A percentile compares a stretch with the other conserved stretches of the same genome.
Conservation (phyloP, 2,329 filamentous ascomycete genomes). For the Pleurostoma richardsiae region DNA sequence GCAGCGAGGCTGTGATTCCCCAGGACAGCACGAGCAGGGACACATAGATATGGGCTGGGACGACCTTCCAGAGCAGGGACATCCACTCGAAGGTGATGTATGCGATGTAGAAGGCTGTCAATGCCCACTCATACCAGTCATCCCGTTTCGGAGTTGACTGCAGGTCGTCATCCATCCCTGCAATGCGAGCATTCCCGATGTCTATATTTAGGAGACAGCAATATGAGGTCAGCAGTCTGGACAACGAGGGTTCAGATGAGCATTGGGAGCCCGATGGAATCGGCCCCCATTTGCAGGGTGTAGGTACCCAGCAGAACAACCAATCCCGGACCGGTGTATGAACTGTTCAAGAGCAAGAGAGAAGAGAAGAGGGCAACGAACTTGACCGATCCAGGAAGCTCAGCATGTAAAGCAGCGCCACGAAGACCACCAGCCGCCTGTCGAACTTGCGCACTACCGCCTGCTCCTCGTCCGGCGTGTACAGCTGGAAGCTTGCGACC, state of each 20-base stretch:
- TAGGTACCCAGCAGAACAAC: too few relatives aligned
- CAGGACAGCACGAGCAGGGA: constrained; percentile 65
- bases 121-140: constrained; percentile 54
- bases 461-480: constrained; percentile 64
- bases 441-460: constrained; percentile 72
- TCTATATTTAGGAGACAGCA: constrained; percentile 28
- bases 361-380: constrained; percentile 24
- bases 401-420: constrained; percentile 78
- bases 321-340: too few relatives aligned
- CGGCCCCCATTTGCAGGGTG: too few relatives aligned
- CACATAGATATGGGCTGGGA: constrained; percentile 57
- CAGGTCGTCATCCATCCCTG: constrained; percentile 59
- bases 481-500: constrained; percentile 17
- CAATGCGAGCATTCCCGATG: constrained; percentile 59
- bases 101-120: constrained; percentile 57
- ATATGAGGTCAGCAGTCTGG: background rate
- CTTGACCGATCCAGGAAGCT: constrained; percentile 84
- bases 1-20: constrained; percentile 74
- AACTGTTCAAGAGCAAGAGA: constrained; percentile 15
- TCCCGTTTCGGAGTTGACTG: constrained; percentile 39
- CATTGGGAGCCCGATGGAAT: background rate
- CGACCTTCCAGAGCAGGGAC: constrained; percentile 54
- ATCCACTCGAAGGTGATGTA: constrained; percentile 64
- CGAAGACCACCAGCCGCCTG: constrained; percentile 69
- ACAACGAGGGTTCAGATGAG: background rate